Percentiles rank a stretch among this genome's conserved stretches.
phyloP scores from a whole-genome alignment of 192 early-diverging fungal genomes.

The Chytriomyces sp. region DNA sequence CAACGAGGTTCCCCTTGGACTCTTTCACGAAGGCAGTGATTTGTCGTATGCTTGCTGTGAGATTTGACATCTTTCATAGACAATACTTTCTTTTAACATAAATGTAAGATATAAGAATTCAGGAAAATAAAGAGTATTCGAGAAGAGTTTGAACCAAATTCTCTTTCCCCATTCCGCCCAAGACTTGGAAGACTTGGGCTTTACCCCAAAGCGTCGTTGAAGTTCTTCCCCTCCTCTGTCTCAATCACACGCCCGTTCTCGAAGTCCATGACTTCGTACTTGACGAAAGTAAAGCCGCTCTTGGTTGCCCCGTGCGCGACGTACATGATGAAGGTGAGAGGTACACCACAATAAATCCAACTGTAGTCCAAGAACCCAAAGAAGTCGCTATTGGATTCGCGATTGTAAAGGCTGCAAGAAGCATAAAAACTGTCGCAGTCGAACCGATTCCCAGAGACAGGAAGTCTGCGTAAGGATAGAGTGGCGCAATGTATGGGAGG shows the following conservation, averaged over 20 bases:
- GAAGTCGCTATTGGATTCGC: neutral
- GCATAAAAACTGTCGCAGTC: neutral
- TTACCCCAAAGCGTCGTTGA: neutral
- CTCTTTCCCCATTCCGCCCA: neutral
- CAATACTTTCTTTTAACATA: too few species aligned
- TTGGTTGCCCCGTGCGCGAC: neutral
- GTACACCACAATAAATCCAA: neutral
- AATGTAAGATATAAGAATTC: too few species aligned
- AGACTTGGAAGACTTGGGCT: neutral
- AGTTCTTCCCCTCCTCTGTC: neutral
- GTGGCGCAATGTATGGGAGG: conserved; percentile 8
- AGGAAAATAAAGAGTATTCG: neutral
- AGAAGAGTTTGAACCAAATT: neutral
- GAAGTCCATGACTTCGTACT: conserved; percentile 2
- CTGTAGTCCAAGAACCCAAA: neutral
- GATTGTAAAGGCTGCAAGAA: neutral
- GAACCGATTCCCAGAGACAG: neutral
- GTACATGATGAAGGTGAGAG: neutral
- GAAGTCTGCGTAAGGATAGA: conserved; percentile 4
- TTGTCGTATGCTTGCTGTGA: conserved; percentile 6
- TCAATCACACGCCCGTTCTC: neutral
- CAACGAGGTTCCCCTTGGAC: conserved; percentile 15
- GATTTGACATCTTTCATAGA: too few species aligned
- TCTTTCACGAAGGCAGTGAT: conserved; percentile 22
- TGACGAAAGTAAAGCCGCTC: neutral